Base-by-base conservation (phyloP, 1,284 basidiomycete species). In the Salmacisia buchloeana region DNA sequence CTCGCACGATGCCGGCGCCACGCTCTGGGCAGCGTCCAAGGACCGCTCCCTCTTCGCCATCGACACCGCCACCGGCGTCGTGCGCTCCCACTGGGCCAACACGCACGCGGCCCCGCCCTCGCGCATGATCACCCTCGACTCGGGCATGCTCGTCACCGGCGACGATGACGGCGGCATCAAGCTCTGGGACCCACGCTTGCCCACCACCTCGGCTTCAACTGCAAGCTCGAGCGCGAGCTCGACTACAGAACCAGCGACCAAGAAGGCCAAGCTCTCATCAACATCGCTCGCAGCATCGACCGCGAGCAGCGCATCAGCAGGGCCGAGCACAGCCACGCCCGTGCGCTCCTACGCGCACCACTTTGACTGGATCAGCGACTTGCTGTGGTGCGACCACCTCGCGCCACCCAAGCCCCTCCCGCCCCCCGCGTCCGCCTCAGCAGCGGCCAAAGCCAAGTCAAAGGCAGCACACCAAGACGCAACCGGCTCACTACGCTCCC, bases 141-240 rank as follows among this genome's bases (percentile, higher is more conserved):
- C 63, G 2, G 85, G 87, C 75, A 81, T 92, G 64, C 79, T 94
- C 15, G 87, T 86, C 15, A 92, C 90, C 2, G 94, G 93, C 21
- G 94, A 96, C 75, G 94, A 97, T 77, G 91, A 94, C 63, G 93
- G 94, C 39, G 87, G 93, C 2, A 87, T 97, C 76, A 93, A 94
- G 83, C 83, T 97, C 31, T 97, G 93, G 93, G 93, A 97, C 80
- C 86, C 89, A 21, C 84, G 92, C 58, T 85, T 86, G 72, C 62
- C 64, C 0, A 63, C 58, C 27, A 38, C 35, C 23, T 60, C 65
- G 7, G 35, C 60, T 5, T 38, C 64, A 3, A 60, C 58, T 15
- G 64, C 65, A 4, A 31, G 7, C 7, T 43, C 3, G n/a, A 38
- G 35, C 35, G 35, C 15, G 9, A 38, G 18, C 23, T 21, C 7